A percentile compares a stretch with the other conserved stretches of the same genome.
These are phyloP conservation scores for Endocladia muricata DNA, from an alignment of 31 red algal species.

Conservation along the genomic window DNA sequence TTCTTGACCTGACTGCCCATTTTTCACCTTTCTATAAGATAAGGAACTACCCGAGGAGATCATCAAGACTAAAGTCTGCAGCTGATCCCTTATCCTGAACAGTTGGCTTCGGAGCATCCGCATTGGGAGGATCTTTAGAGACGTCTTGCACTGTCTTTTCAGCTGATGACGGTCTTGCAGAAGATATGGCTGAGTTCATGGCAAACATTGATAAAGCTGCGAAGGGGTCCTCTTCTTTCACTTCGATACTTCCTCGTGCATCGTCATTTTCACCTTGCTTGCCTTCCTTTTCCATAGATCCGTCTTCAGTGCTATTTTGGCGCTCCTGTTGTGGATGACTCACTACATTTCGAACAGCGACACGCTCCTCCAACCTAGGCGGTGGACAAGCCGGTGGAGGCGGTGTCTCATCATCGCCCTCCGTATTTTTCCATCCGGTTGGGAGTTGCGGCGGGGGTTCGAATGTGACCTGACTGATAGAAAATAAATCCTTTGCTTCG, in stretches of 20 bases:
- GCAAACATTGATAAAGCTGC: constrained; percentile 74
- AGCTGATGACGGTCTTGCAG: no score
- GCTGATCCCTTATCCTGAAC: no score
- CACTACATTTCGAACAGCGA: not conserved
- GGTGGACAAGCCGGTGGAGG: constrained; percentile 5
- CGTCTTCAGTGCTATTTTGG: not conserved
- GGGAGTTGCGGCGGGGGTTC: not conserved
- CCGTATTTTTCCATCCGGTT: not conserved
- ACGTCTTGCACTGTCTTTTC: no score
- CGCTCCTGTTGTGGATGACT: not conserved
- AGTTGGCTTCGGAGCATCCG: no score
- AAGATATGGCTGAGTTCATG: constrained; percentile 9
- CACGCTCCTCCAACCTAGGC: not conserved
- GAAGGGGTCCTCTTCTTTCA: no score
- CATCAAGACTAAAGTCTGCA: no score
- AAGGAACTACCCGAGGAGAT: no score
- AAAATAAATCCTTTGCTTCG: not conserved
- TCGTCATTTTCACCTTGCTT: constrained; percentile 39
- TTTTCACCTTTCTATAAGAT: no score
- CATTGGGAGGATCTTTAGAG: no score
- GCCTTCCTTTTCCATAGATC: not conserved
- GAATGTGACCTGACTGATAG: not conserved
- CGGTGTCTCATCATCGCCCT: not conserved
- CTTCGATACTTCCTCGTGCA: no score
- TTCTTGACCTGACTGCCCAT: no score